phyloP scores from a whole-genome alignment of 2,329 filamentous ascomycete species.

The Ophiostoma angusticollis region DNA sequence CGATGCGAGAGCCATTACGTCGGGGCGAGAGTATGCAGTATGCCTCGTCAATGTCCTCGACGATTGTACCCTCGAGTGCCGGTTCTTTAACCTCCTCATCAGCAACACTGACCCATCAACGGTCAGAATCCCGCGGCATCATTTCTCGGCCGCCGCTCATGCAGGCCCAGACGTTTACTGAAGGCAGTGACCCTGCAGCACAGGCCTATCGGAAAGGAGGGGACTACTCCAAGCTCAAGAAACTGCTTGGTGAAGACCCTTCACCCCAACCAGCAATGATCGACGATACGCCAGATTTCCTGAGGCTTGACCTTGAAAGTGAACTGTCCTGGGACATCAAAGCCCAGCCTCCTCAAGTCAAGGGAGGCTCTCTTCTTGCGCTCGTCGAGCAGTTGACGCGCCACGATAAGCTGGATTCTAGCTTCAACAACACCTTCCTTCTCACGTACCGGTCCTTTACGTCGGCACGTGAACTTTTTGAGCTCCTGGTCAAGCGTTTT shows the following conservation, averaged over 20 bases:
- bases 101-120: constrained; percentile 30
- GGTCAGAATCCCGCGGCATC: constrained; percentile 42
- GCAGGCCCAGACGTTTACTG: constrained; percentile 50
- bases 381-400: constrained; percentile 90
- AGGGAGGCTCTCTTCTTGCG: constrained; percentile 77
- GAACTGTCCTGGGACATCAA: constrained; percentile 88
- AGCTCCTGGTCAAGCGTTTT: constrained; percentile 83
- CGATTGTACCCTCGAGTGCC: background rate
- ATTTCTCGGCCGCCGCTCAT: constrained; percentile 33
- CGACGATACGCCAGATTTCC: constrained; percentile 72
- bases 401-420: constrained; percentile 89
- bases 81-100: constrained; percentile 2
- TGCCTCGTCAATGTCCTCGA: constrained; percentile 22
- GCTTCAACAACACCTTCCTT: constrained; percentile 95
- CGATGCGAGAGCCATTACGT: constrained; percentile 37
- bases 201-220: constrained; percentile 44
- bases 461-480: constrained; percentile 77
- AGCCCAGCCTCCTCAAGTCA: constrained; percentile 59
- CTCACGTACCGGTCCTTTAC: constrained; percentile 96
- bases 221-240: constrained; percentile 51
- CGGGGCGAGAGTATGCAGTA: constrained; percentile 46
- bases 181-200: constrained; percentile 38
- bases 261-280: constrained; percentile 35
- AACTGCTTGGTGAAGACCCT: constrained; percentile 53
- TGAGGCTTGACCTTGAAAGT: constrained; percentile 74